Conservation (phyloP, 1,139 yeast genomes). For the Geotrichum klebahnii region DNA sequence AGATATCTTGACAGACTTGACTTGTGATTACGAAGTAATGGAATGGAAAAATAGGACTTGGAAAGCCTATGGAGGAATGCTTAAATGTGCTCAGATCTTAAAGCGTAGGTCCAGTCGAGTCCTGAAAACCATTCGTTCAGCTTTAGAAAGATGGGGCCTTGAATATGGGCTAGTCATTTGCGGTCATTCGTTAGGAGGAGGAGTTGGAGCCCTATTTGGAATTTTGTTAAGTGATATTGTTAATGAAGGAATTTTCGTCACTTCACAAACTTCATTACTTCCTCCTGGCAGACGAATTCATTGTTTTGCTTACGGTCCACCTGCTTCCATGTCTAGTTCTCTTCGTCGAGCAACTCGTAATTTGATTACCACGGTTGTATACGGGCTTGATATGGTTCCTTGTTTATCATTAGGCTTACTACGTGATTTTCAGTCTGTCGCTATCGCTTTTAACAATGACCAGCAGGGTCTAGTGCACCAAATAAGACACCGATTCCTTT, state of each 20-base stretch:
- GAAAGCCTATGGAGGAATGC: slow-evolving; percentile 40
- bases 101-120: slow-evolving; percentile 30
- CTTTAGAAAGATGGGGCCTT: slow-evolving; percentile 31
- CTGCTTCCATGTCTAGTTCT: slow-evolving; percentile 35
- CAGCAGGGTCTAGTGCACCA: slow-evolving; percentile 33
- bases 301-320: slow-evolving; percentile 40
- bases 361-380: slow-evolving; percentile 37
- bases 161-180: slow-evolving; percentile 38
- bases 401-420: slow-evolving; percentile 38
- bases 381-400: slow-evolving; percentile 39
- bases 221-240: slow-evolving; percentile 32
- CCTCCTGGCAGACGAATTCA: slow-evolving; percentile 34
- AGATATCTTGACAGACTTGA: slow-evolving; percentile 38
- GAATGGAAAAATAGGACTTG: slow-evolving; percentile 33
- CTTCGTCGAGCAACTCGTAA: slow-evolving; percentile 32
- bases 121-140: slow-evolving; percentile 31
- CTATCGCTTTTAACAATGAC: slow-evolving; percentile 33
- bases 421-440: slow-evolving; percentile 37
- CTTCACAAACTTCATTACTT: slow-evolving; percentile 12
- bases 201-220: slow-evolving; percentile 38
- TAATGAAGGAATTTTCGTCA: slow-evolving; percentile 19
- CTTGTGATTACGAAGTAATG: slow-evolving; percentile 36
- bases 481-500: slow-evolving; percentile 31
- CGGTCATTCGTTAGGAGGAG: slow-evolving; percentile 41
- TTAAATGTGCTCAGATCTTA: slow-evolving; percentile 35